phyloP scores from a whole-genome alignment of 1,139 yeast species.

The Candida sp. region DNA sequence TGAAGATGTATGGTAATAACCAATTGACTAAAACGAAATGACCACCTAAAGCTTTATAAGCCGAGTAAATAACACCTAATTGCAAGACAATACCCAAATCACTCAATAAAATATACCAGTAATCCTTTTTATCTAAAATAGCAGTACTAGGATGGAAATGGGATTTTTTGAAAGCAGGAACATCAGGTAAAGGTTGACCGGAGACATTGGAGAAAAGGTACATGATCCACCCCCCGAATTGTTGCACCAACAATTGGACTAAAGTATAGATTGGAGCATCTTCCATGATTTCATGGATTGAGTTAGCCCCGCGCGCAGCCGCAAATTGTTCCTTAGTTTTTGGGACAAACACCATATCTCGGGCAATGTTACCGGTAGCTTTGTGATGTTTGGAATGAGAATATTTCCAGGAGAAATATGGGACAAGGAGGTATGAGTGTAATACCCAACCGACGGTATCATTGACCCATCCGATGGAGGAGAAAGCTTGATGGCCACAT shows the following conservation, averaged over 20 bases:
- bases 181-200: conserved; percentile 64
- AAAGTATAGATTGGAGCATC: conserved; percentile 73
- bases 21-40: conserved; percentile 67
- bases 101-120: conserved; percentile 64
- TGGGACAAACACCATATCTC: conserved; percentile 85
- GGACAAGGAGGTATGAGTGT: conserved; percentile 76
- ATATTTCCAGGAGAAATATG: conserved; percentile 84
- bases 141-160: conserved; percentile 78
- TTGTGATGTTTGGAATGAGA: conserved; percentile 85
- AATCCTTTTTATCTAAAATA: conserved; percentile 66
- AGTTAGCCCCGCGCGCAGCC: conserved; percentile 31
- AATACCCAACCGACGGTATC: conserved; percentile 80
- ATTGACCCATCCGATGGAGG: conserved; percentile 65
- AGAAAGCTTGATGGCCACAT: conserved; percentile 87
- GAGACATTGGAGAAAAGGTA: conserved; percentile 72
- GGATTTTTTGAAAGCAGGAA: conserved; percentile 40
- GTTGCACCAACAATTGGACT: conserved; percentile 57
- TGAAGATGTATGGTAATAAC: conserved; percentile 76
- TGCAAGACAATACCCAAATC: conserved; percentile 69
- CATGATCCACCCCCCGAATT: conserved; percentile 70
- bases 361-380: conserved; percentile 77
- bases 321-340: conserved; percentile 56
- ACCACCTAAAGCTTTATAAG: conserved; percentile 62
- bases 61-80: conserved; percentile 52
- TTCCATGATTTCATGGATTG: conserved; percentile 58